A percentile compares a stretch with the other conserved stretches of the same genome.
Conservation (phyloP, 176 grass and related monocot genomes). For the Juncus effusus region DNA sequence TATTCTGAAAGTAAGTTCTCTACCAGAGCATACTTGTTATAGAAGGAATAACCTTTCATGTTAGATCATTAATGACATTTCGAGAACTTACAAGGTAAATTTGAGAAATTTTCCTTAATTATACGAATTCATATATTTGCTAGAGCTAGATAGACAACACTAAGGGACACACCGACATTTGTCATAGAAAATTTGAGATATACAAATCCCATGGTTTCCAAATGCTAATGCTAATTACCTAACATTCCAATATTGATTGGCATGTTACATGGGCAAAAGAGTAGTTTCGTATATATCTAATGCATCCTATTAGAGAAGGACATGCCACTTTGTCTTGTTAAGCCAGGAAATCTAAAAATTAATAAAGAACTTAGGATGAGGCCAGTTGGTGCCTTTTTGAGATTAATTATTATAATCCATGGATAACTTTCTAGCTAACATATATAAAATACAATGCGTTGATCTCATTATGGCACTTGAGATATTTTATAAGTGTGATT, state of each 20-base stretch:
- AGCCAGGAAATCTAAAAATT: conserved; percentile 16
- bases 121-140: too few species aligned
- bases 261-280: neutral
- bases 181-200: neutral
- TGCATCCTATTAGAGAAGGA: neutral
- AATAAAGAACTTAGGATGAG: conserved; percentile 12
- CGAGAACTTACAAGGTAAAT: too few species aligned
- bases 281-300: conserved; percentile 1
- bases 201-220: neutral
- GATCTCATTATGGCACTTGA: conserved; percentile 1
- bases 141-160: neutral
- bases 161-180: neutral
- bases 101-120: too few species aligned
- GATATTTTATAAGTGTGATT: neutral
- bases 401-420: conserved; percentile 23
- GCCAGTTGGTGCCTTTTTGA: conserved; percentile 26
- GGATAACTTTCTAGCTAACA: conserved; percentile 23
- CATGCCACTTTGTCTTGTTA: conserved; percentile 23
- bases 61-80: too few species aligned
- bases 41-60: too few species aligned
- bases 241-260: conserved; percentile 17
- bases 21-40: too few species aligned
- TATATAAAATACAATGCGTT: neutral
- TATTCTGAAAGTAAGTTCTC: too few species aligned
- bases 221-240: neutral